A percentile compares a stretch with the other conserved stretches of the same genome.
Conservation (phyloP, 805 yeast species). For the Lipomyces sp. region DNA sequence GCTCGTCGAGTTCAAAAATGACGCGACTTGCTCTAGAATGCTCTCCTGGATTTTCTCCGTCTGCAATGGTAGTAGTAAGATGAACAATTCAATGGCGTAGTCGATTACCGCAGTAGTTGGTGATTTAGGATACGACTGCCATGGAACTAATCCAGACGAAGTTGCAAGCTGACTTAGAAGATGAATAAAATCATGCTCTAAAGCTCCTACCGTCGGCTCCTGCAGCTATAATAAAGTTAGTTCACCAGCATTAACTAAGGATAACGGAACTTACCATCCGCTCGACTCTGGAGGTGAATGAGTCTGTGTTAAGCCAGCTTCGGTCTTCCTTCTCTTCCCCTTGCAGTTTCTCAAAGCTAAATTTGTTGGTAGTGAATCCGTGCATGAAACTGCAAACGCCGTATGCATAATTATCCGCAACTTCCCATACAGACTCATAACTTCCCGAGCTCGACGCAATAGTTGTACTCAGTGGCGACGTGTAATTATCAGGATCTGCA, state of each 20-base stretch:
- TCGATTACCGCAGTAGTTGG: conserved; percentile 65
- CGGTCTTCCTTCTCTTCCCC: conserved; percentile 16
- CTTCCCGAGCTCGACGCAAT: conserved; percentile 43
- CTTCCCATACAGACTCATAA: conserved; percentile 45
- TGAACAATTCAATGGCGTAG: conserved; percentile 75
- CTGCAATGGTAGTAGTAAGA: conserved; percentile 69
- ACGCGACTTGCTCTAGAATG: conserved; percentile 76
- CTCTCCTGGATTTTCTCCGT: conserved; percentile 84
- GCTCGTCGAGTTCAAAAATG: conserved; percentile 53
- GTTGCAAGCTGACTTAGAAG: conserved; percentile 26
- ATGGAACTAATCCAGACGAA: conserved; percentile 22
- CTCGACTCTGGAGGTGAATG: conserved; percentile 37
- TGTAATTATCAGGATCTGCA: conserved; percentile 44
- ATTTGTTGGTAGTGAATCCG: conserved; percentile 43
- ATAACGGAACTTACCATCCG: conserved; percentile 13
- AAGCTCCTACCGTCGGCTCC: conserved; percentile 40
- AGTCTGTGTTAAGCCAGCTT: conserved; percentile 41
- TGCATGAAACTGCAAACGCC: conserved; percentile 53
- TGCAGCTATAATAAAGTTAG: conserved; percentile 21
- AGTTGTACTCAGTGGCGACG: conserved; percentile 40
- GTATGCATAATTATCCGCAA: conserved; percentile 49
- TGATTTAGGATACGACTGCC: conserved; percentile 39
- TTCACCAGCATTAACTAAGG: background rate
- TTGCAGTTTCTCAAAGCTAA: conserved; percentile 39
- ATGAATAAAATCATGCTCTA: conserved; percentile 40